Base-by-base conservation (phyloP, 371 early-diverging fungal genomes). In the Funneliformis caledonium region DNA sequence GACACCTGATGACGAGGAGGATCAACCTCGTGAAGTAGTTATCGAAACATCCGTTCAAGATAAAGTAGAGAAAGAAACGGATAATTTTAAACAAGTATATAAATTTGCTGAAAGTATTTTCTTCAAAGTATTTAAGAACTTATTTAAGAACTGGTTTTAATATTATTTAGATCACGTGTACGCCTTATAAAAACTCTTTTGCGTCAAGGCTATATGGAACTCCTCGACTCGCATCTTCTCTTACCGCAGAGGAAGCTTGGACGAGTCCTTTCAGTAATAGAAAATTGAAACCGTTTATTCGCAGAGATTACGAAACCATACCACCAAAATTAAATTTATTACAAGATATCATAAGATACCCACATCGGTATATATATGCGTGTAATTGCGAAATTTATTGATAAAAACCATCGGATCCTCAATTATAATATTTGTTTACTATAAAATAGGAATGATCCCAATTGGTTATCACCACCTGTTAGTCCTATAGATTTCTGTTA, bases 401-500 rank as follows among this genome's bases (percentile, higher is more conserved):
- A 26, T 26, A 26, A 26, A 10, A 43, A 47, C 16, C 8, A 12
- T 26, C 50, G 4, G 11, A 31, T 2, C 16, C 16, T 50, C 6
- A 22, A 72, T 31, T 22, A 14, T 31, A 52, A 31, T 72, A 33
- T 48, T 12, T 43, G 69, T 50, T 31, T 45, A 45, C 42, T 61
- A n/a, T 4, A 48, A 48, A 37, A 67, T 43, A 81, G 83, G 37
- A 81, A 82, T 72, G 76, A 72, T 42, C 61, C 56, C 0, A 67
- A 67, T n/a, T 73, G 79, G 72, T 31, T 56, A 26, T 45, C 80
- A 69, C 77, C 74, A 76, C 75, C 56, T 26, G 74, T 81, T 47
- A 83, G 80, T n/a, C 90, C 93, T 8, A 95, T 97, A 52, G 96
- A 96, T 81, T 97, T 93, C 80, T 92, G 94, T 56, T 91, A 95